Evolutionary conservation across 2,329 filamentous ascomycete species (phyloP), one percentile per base, ranked within the genome.

Genomic region (Tolypocladium ophioglossoides): DNA sequence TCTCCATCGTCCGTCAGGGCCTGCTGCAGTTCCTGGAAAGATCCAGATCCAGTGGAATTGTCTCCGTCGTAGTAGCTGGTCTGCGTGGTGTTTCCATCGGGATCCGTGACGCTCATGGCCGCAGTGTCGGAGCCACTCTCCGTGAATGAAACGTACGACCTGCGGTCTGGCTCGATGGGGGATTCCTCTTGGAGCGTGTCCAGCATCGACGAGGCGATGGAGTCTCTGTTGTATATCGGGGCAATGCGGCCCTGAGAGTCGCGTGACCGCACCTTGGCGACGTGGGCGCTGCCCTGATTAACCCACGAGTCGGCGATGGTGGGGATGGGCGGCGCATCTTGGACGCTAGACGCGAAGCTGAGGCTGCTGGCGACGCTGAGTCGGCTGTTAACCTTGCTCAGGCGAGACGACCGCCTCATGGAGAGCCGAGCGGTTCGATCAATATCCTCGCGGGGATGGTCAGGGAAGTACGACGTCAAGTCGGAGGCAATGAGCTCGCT

Each of bases 401-500:
- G 78, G 52, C 94, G 87, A 52, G 89, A 89, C 41, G 92, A 97
- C 61, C 94, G 83, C 61, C 92, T 83, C 70, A 96, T 87, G 0
- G 92, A 96, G 71, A 96, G 82, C 50, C 94, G 87, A 58, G 96
- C 91, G 0, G 94, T 97, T 62, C 91, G 87, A 69, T 97, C 94
- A 66, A 99, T 96, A 62, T 95, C 90, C 67, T 96, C 91, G 54
- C 89, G 85, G 51, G 91, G 85, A 64, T 97, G 92, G 64, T 95
- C 91, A 0, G 94, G 94, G 78, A 99, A 99, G 75, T 97, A 99
- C 0, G 91, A 95, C 1, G 90, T 94, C 56, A 99, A 76, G 67
- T 99, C 94, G 24, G 94, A 95, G 30, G 92, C 92, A 66, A 99
- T 99, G 67, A 99, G 82, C 74, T 99, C 94, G 73, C 92, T 97